phyloP scores from a whole-genome alignment of 306 rosid species.

The Rosa multiflora region DNA sequence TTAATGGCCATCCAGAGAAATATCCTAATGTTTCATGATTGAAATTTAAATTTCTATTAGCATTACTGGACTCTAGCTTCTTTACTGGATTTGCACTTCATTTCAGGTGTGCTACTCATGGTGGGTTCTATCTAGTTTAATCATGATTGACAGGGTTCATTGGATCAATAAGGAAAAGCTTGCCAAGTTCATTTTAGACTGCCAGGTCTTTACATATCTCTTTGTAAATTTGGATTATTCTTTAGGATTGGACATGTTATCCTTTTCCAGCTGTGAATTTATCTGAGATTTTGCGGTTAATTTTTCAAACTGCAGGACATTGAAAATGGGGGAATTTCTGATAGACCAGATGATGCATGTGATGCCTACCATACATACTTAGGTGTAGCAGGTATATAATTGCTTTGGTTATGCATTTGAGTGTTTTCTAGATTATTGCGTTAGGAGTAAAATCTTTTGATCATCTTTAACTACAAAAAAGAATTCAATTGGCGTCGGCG shows the following conservation, averaged over 20 bases:
- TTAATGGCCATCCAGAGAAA: background rate
- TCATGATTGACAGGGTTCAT: slow-evolving; percentile 90
- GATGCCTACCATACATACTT: slow-evolving; percentile 87
- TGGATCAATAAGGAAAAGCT: slow-evolving; percentile 90
- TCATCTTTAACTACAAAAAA: too few relatives aligned
- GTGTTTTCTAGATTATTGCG: too few relatives aligned
- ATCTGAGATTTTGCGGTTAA: slow-evolving; percentile 28
- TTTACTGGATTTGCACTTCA: slow-evolving; percentile 22
- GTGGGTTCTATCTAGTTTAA: slow-evolving; percentile 97
- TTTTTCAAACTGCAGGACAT: slow-evolving; percentile 51
- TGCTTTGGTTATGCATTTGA: slow-evolving; percentile 1
- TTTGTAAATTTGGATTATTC: slow-evolving; percentile 23
- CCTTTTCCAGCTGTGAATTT: slow-evolving; percentile 7
- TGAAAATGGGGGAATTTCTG: slow-evolving; percentile 92
- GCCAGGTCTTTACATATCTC: slow-evolving; percentile 54
- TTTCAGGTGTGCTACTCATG: slow-evolving; percentile 86
- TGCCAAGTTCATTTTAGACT: slow-evolving; percentile 72
- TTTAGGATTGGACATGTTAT: background rate
- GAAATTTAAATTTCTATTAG: background rate
- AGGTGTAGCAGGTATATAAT: slow-evolving; percentile 68
- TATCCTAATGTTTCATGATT: background rate
- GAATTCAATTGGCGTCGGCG: too few relatives aligned
- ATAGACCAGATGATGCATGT: slow-evolving; percentile 91
- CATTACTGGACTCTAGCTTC: slow-evolving; percentile 11
- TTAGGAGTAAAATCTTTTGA: too few relatives aligned